phyloP scores from a whole-genome alignment of 225 moss, liverwort and hornwort species.

The Physcomitrium patens region DNA sequence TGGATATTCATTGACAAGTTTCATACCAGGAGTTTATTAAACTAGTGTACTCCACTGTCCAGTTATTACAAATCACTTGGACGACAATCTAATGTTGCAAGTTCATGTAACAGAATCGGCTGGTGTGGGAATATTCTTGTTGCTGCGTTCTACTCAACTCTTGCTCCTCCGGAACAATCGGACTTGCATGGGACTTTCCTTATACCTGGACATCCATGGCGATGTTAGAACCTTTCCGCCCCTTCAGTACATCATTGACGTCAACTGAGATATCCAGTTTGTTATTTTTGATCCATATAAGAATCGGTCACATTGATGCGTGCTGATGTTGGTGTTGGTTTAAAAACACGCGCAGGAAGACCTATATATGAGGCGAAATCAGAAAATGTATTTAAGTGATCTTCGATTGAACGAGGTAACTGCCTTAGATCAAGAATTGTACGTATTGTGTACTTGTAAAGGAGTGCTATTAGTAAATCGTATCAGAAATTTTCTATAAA shows the following conservation, averaged over 20 bases:
- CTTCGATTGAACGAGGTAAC: constrained; percentile 31
- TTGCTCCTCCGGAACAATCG: constrained; percentile 27
- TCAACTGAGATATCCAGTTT: neutral
- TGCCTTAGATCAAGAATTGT: too few species aligned
- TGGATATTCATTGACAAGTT: constrained; percentile 6
- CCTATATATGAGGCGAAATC: constrained; percentile 23
- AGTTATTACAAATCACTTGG: constrained; percentile 4
- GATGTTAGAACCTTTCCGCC: constrained; percentile 10
- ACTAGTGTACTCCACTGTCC: neutral
- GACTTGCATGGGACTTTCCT: constrained; percentile 25
- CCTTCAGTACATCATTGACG: neutral
- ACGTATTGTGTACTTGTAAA: too few species aligned
- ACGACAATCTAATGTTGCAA: neutral
- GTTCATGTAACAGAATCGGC: constrained; percentile 41
- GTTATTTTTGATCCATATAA: neutral
- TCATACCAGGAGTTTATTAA: neutral
- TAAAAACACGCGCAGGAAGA: constrained; percentile 27
- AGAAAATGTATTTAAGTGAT: constrained; percentile 24
- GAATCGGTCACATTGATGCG: neutral
- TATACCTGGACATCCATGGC: constrained; percentile 28
- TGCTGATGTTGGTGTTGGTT: constrained; percentile 3
- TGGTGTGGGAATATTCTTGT: constrained; percentile 29
- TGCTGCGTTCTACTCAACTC: constrained; percentile 27
- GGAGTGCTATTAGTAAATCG: too few species aligned
- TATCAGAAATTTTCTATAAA: too few species aligned